A percentile compares a stretch with the other conserved stretches of the same genome.
Evolutionary conservation across 176 grass and related monocot species (phyloP).

Genomic region (Raddia guianensis): DNA sequence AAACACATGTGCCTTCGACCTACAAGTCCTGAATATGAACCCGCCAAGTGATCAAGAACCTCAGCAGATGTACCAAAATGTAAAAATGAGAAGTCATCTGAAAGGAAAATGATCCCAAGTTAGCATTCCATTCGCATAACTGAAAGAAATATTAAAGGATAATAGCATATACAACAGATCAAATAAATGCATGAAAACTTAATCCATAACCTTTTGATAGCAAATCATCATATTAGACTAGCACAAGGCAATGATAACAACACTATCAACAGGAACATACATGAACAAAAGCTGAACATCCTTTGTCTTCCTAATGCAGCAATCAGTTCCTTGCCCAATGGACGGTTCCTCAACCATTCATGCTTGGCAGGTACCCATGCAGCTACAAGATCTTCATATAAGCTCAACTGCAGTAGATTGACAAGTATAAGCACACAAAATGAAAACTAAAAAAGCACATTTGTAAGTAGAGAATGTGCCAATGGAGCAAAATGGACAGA

Average conservation of each 20-base stretch:
- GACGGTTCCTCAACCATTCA: conserved; percentile 73
- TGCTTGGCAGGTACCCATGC: conserved; percentile 83
- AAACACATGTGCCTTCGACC: conserved; percentile 75
- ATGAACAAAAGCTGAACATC: conserved; percentile 93
- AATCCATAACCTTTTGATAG: conserved; percentile 3
- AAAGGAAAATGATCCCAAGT: conserved; percentile 40
- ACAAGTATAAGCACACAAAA: conserved; percentile 32
- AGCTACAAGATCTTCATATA: conserved; percentile 94
- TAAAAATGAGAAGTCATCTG: conserved; percentile 86
- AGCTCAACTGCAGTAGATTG: conserved; percentile 79
- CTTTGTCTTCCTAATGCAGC: conserved; percentile 69
- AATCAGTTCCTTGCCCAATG: conserved; percentile 71
- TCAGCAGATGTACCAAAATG: conserved; percentile 96
- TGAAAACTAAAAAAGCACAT: conserved; percentile 8
- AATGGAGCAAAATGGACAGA: neutral
- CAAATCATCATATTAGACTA: conserved; percentile 3
- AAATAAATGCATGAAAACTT: conserved; percentile 2
- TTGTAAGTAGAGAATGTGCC: conserved; percentile 1
- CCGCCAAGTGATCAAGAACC: conserved; percentile 88
- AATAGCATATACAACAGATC: conserved; percentile 2
- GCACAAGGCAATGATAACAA: neutral
- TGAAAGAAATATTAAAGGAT: conserved; percentile 15
- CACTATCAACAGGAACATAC: conserved; percentile 50
- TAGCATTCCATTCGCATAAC: conserved; percentile 25
- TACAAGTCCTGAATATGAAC: conserved; percentile 73